Base-by-base conservation (phyloP, 2,329 filamentous ascomycete genomes). In the Fonsecaea nubica region DNA sequence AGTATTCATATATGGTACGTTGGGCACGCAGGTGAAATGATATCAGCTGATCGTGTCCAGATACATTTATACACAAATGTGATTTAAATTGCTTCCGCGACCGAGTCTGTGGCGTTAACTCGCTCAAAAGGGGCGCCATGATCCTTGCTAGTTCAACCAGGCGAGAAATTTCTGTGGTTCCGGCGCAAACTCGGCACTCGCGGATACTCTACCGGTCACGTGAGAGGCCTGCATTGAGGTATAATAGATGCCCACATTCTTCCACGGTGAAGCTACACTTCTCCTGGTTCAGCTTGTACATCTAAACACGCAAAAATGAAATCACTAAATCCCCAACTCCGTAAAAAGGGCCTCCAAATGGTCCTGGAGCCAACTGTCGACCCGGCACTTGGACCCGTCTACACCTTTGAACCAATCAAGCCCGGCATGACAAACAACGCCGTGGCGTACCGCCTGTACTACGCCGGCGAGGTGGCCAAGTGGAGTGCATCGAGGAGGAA, bases 141-240 rank as follows among this genome's bases (percentile, higher is more conserved):
- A 42, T 42, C 40, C 40, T 42, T 13, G 40, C 15, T n/a, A 42
- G 40, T n/a, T 18, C 40, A 8, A 42, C 15, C 40, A 6, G 15
- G 40, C 40, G 40, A 53, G 58, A 50, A 54, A 52, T 65, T 66
- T 52, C 35, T 56, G 35, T 30, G 7, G 25, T 18, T 52, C 53
- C 58, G 58, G 58, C 58, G 33, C 18, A 61, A 53, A 35, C 53
- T 69, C 67, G 67, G 67, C 40, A 35, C 45, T 40, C n/a, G 38
- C 67, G 58, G 61, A 13, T 32, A 62, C 61, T 64, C 55, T 58
- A 12, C 61, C 67, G 67, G 61, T 69, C 67, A 69, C 67, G 67
- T 69, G 67, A 2, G 2, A 8, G 21, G 7, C 45, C 36, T 52
- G 15, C 54, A 62, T 35, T 13, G 21, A 63, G 35, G 36, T 21